Evolutionary conservation across 495 filamentous ascomycete genomes (phyloP).

Genomic region (Arthonia radiata): DNA sequence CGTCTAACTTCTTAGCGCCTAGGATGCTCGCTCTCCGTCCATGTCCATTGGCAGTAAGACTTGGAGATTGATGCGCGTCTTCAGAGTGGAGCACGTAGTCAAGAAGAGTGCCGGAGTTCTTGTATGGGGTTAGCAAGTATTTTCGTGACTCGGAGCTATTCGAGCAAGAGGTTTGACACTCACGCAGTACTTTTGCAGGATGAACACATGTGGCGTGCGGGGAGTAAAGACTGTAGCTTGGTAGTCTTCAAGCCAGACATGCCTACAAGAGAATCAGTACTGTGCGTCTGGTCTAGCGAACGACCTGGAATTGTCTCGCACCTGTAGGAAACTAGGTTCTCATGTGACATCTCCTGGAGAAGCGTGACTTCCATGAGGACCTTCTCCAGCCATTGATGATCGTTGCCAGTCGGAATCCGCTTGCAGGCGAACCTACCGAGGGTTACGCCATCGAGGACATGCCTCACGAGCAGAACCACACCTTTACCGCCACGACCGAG

Average conservation of each 20-base stretch:
- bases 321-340: conserved; percentile 93
- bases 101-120: conserved; percentile 81
- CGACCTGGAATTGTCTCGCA: too few species aligned
- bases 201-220: conserved; percentile 83
- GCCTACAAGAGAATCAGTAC: too few species aligned
- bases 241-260: conserved; percentile 87
- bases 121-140: too few species aligned
- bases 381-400: conserved; percentile 88
- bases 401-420: conserved; percentile 59
- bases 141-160: too few species aligned
- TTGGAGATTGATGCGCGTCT: conserved; percentile 24
- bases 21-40: too few species aligned
- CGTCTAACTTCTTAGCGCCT: too few species aligned
- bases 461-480: conserved; percentile 73
- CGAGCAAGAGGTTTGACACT: too few species aligned
- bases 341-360: conserved; percentile 70
- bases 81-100: conserved; percentile 53
- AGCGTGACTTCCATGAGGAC: conserved; percentile 81
- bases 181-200: conserved; percentile 93
- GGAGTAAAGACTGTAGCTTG: conserved; percentile 64
- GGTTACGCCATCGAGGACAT: conserved; percentile 66
- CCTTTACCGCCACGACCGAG: conserved; percentile 83
- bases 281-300: too few species aligned
- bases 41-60: too few species aligned
- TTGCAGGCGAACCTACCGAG: conserved; percentile 92